These are phyloP conservation scores for Xylaria sp. DNA, from an alignment of 2,329 filamentous ascomycete genomes.

Conservation along the genomic window DNA sequence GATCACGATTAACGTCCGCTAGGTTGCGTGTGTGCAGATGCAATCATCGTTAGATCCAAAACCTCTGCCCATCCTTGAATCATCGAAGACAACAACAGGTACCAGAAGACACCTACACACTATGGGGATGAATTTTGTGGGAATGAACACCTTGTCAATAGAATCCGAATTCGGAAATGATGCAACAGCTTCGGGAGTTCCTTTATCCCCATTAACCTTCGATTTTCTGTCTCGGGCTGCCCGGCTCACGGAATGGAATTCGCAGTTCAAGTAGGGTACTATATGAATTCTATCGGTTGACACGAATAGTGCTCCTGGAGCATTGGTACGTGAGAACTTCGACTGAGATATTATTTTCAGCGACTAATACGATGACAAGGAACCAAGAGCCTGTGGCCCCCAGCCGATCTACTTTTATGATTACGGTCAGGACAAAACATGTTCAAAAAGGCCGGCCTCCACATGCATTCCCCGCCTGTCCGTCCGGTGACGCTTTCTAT, in stretches of 20 bases:
- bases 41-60: conserved; percentile 2
- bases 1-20: background rate
- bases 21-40: conserved; percentile 13
- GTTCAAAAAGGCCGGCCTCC: conserved; percentile 12
- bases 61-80: background rate
- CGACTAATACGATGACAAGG: conserved; percentile 6
- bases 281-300: conserved; percentile 11
- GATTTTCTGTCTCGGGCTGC: background rate
- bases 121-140: background rate
- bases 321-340: background rate
- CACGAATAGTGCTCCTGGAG: background rate
- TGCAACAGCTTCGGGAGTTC: conserved; percentile 6
- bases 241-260: conserved; percentile 7
- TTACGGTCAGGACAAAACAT: conserved; percentile 7
- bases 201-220: conserved; percentile 3
- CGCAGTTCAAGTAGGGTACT: conserved; percentile 10
- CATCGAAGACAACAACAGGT: background rate
- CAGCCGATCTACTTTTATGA: conserved; percentile 15
- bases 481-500: conserved; percentile 4
- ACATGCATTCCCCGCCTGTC: background rate
- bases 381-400: conserved; percentile 8
- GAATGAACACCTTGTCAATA: conserved; percentile 1
- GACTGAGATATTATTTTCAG: background rate
- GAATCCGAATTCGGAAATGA: conserved; percentile 9
- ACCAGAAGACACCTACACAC: conserved; percentile 10